Conservation (phyloP, 2,329 filamentous ascomycete species). For the Aspergillus sp. region DNA sequence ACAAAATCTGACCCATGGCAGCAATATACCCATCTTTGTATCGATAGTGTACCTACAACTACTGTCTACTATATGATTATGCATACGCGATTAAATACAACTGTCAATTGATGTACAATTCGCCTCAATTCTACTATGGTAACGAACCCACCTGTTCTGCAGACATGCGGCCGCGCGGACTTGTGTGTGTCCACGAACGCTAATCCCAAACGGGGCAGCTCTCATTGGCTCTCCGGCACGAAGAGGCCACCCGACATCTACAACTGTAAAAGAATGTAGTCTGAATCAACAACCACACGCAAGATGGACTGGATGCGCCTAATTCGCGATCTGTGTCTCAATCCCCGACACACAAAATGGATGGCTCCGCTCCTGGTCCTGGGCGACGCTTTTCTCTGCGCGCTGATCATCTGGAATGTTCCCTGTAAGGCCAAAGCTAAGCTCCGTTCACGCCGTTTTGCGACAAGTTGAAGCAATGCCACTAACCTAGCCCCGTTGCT, state of each 20-base stretch:
- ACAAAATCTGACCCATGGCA: slow-evolving; percentile 7
- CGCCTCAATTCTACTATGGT: neutral
- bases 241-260: slow-evolving; percentile 16
- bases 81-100: slow-evolving; percentile 1
- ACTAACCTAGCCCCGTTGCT: slow-evolving; percentile 20
- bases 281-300: slow-evolving; percentile 4
- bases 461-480: neutral
- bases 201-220: slow-evolving; percentile 24
- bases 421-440: slow-evolving; percentile 64
- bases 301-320: slow-evolving; percentile 37
- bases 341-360: slow-evolving; percentile 61
- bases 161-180: neutral
- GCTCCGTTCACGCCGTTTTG: slow-evolving; percentile 8
- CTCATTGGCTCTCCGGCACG: slow-evolving; percentile 17
- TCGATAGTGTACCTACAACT: slow-evolving; percentile 16
- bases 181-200: slow-evolving; percentile 10
- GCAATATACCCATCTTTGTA: slow-evolving; percentile 29
- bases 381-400: slow-evolving; percentile 71
- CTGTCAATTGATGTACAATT: neutral
- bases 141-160: neutral
- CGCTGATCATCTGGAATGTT: slow-evolving; percentile 74
- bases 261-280: neutral
- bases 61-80: slow-evolving; percentile 1
- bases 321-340: slow-evolving; percentile 48
- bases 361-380: slow-evolving; percentile 67